Evolutionary conservation across 179 eudicot species (phyloP), one percentile per base, ranked within the genome.

Genomic region (Beta macrorhiza): DNA sequence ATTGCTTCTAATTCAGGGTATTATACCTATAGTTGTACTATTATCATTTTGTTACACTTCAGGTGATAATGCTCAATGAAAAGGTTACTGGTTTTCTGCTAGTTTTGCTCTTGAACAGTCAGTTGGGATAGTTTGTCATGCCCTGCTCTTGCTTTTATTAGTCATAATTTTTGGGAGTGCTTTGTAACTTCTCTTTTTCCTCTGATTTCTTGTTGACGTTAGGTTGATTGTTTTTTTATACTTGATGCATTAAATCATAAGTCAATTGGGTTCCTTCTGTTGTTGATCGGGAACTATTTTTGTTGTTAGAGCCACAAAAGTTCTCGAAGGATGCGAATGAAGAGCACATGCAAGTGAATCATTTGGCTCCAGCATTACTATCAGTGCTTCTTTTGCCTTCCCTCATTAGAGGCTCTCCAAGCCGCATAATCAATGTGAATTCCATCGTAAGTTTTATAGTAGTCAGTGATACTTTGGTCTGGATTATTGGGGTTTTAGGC

Each of bases 341-440:
- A 89, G 91, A 87, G 79, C 99, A 95, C 85, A 87, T 93, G 95
- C 99, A 95, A 93, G 99, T 93, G 82, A 95, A 95, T 84, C 99
- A 95, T 86, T 87, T 95, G 51, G 94, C 99, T 70, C 97, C 99
- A 57, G 99, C 99, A 78, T 80, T 95, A 85, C 91, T 95, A 45
- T 90, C 94, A 12, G 44, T 95, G 80, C 84, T 95, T 84, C 94
- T 95, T 81, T 87, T 95, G 88, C 99, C 99, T 17, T 95, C 99
- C 59, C 90, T 95, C 49, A 83, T 92, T 25, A 91, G 91, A 91
- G 97, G 97, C 74, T 91, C 98, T 61, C 97, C 98, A 53, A 93
- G 98, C 79, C 92, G 99, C 59, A 93, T 95, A 83, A 69, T 95
- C 76, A 95, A 95, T 83, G 91, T 95, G 85, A 95, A 93, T 82